Base-by-base conservation (phyloP, 2,329 filamentous ascomycete genomes). In the Calonectria ilicicola region DNA sequence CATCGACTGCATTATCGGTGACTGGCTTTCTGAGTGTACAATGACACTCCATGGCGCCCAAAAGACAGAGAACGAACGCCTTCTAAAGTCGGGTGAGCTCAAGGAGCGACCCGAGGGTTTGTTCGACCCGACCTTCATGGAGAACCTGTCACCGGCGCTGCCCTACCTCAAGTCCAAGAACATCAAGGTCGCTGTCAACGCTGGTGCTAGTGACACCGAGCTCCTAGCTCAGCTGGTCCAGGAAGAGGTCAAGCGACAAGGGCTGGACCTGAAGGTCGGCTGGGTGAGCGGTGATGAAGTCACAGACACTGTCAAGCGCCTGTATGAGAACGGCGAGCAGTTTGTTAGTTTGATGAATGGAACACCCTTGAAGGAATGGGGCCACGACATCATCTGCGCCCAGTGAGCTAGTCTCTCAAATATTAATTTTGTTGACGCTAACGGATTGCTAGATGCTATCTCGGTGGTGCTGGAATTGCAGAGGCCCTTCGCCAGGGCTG, bases 401-500 rank as follows among this genome's bases (percentile, higher is more conserved):
- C 75, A 77, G 72, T 74, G 58, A 60, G 72, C 47, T 32, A 2
- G 26, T n/a, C 5, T 15, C 35, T 29, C 32, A 15, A 26, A 17
- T 26, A 3, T 15, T 17, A n/a, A 40, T 19, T 7, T 14, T 17
- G 26, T 27, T 21, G 17, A 7, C 12, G 10, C 46, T 72, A 27
- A 62, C 49, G n/a, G 1, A 14, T 19, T 6, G 29, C 17, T 4
- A 71, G 65, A 46, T 79, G 88, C 26, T 73, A 76, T 47, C 72
- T 74, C 21, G 72, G 89, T 2, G 85, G 85, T 14, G 78, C 85
- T 32, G 85, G 83, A 21, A 88, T 89, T 49, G 80, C 83, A 17
- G 80, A 79, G 49, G 86, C 82, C 2, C 80, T 87, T 5, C 78
- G 80, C 12, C 75, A 74, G 8, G 85, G 85, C 0, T 86, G 85